Evolutionary conservation across 805 yeast genomes (phyloP).

Genomic region (Wickerhamomyces strasburgensis): DNA sequence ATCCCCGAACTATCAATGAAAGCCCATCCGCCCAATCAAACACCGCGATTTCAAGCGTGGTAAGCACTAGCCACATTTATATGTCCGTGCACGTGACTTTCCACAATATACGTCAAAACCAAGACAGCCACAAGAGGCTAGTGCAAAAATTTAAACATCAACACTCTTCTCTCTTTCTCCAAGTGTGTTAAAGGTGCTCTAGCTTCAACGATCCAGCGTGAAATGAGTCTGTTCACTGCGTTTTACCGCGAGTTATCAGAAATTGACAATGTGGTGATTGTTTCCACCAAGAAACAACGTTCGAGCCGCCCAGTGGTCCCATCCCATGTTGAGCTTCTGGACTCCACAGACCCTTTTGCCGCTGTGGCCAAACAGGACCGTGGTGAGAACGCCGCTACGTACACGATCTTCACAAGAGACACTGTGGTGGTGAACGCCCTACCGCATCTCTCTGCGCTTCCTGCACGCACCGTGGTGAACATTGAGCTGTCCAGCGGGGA

Average conservation of each 20-base stretch:
- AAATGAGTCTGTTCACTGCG: background rate
- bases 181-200: background rate
- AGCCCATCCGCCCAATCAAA: too few relatives aligned
- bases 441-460: constrained; percentile 47
- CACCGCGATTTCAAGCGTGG: too few relatives aligned
- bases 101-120: too few relatives aligned
- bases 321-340: constrained; percentile 12
- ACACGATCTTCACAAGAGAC: constrained; percentile 45
- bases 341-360: constrained; percentile 15
- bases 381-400: background rate
- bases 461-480: constrained; percentile 49
- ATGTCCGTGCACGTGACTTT: too few relatives aligned
- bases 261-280: background rate
- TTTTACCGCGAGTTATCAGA: background rate
- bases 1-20: too few relatives aligned
- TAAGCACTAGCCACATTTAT: too few relatives aligned
- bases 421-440: constrained; percentile 49
- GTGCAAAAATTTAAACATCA: too few relatives aligned
- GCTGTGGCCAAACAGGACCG: constrained; percentile 9
- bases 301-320: constrained; percentile 1
- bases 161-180: too few relatives aligned
- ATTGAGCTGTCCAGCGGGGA: constrained; percentile 59
- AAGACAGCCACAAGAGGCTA: background rate
- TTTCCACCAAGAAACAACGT: constrained; percentile 13
- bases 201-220: background rate